Percentiles rank a stretch among this genome's conserved stretches.
Evolutionary conservation across 306 rosid genomes (phyloP).

Genomic region (Morella rubra): DNA sequence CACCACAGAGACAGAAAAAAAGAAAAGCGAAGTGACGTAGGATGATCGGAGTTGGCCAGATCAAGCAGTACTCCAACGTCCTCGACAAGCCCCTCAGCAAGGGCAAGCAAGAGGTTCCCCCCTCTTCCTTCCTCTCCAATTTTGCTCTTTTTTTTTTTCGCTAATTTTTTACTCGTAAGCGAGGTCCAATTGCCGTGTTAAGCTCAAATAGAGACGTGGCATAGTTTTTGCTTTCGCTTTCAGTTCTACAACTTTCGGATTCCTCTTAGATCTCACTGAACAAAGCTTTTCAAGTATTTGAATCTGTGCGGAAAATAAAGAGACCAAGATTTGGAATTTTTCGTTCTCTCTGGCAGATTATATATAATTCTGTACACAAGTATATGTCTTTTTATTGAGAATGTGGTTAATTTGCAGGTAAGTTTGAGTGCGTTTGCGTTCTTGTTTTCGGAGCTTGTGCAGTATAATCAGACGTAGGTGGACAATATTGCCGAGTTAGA

Average conservation of each 20-base stretch:
- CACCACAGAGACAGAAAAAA: not conserved
- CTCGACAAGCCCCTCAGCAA: constrained; percentile 85
- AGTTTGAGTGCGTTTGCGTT: constrained; percentile 98
- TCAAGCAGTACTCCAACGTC: constrained; percentile 86
- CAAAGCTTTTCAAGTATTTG: not conserved
- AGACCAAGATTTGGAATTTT: not conserved
- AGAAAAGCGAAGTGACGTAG: constrained; percentile 3
- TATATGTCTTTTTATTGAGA: not conserved
- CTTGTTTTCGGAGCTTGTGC: constrained; percentile 98
- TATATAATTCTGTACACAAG: too few relatives aligned
- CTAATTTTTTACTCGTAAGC: not conserved
- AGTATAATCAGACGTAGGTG: constrained; percentile 96
- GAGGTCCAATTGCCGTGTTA: not conserved
- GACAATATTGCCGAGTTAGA: constrained; percentile 95
- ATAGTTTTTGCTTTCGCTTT: not conserved
- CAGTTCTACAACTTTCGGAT: not conserved
- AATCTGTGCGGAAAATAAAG: not conserved
- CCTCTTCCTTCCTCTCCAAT: not conserved
- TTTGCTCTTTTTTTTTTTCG: not conserved
- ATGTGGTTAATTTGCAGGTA: constrained; percentile 52
- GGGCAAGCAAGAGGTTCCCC: constrained; percentile 64
- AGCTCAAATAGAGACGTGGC: not conserved
- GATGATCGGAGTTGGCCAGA: constrained; percentile 93
- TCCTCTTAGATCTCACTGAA: constrained; percentile 6
- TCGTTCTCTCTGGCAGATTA: too few relatives aligned